These are phyloP conservation scores for Tricladium varicosporioides DNA, from an alignment of 2,329 filamentous ascomycete species.

Conservation along the genomic window DNA sequence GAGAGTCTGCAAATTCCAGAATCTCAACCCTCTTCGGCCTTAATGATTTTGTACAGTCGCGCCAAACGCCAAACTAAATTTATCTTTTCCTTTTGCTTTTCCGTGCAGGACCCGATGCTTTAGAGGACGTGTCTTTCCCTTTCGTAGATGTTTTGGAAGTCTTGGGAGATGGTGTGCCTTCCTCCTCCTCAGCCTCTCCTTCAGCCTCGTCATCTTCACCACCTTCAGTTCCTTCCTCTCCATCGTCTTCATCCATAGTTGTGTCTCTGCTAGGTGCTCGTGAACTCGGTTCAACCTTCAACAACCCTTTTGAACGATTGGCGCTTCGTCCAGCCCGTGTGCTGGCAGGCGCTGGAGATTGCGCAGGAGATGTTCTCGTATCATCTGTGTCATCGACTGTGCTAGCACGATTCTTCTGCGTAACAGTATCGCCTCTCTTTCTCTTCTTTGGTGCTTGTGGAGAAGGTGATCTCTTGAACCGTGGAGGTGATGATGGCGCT, in stretches of 20 bases:
- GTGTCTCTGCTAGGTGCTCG: constrained; percentile 35
- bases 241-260: constrained; percentile 34
- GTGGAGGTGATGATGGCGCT: constrained; percentile 35
- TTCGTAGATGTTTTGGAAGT: constrained; percentile 24
- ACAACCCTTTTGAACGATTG: constrained; percentile 45
- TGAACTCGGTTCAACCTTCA: constrained; percentile 37
- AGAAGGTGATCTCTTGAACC: constrained; percentile 25
- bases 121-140: constrained; percentile 21
- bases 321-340: constrained; percentile 31
- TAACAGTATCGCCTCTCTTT: constrained; percentile 35
- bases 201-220: constrained; percentile 40
- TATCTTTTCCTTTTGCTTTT: constrained; percentile 33
- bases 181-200: constrained; percentile 21
- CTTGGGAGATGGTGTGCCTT: constrained; percentile 29
- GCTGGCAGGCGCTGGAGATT: constrained; percentile 39
- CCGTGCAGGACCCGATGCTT: constrained; percentile 17
- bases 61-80: not conserved
- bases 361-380: constrained; percentile 42
- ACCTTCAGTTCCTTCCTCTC: constrained; percentile 33
- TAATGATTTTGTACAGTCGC: not conserved
- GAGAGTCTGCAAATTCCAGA: too few relatives aligned
- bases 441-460: constrained; percentile 27
- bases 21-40: too few relatives aligned
- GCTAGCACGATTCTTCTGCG: constrained; percentile 39
- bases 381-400: constrained; percentile 54